Conservation (phyloP, 148 eudicot species). For the Camellia japonica region DNA sequence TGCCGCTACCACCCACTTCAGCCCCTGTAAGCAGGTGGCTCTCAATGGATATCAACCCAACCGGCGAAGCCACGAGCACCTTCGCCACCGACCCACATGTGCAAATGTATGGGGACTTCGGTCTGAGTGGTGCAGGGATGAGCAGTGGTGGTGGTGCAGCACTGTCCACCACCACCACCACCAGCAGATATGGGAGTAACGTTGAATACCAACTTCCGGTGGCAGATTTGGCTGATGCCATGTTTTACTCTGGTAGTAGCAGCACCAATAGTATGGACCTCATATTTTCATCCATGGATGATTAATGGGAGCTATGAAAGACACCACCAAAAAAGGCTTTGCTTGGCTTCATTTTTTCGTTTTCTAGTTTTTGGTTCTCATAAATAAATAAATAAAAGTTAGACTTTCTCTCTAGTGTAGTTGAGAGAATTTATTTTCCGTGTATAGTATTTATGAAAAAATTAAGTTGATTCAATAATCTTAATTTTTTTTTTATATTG, state of each 20-base stretch:
- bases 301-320: slow-evolving; percentile 33
- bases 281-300: slow-evolving; percentile 50
- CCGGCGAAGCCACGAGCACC: too few species aligned
- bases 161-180: slow-evolving; percentile 18
- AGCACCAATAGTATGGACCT: slow-evolving; percentile 63
- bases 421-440: too few species aligned
- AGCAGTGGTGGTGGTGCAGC: not conserved
- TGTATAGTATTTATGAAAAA: too few species aligned
- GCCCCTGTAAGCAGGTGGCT: slow-evolving; percentile 11
- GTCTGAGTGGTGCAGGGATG: not conserved
- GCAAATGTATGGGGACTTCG: not conserved
- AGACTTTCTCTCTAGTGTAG: too few species aligned
- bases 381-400: too few species aligned
- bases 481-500: too few species aligned
- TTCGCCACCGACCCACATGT: too few species aligned
- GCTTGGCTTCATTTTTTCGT: too few species aligned
- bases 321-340: not conserved
- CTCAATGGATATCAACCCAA: slow-evolving; percentile 22
- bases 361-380: too few species aligned
- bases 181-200: not conserved
- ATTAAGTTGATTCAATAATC: too few species aligned
- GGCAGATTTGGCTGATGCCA: slow-evolving; percentile 61
- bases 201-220: slow-evolving; percentile 29
- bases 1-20: not conserved
- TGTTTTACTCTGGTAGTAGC: slow-evolving; percentile 68